Evolutionary conservation across 2,329 filamentous ascomycete species (phyloP), one percentile per base, ranked within the genome.

Genomic region (Sarocladium brachiariae): DNA sequence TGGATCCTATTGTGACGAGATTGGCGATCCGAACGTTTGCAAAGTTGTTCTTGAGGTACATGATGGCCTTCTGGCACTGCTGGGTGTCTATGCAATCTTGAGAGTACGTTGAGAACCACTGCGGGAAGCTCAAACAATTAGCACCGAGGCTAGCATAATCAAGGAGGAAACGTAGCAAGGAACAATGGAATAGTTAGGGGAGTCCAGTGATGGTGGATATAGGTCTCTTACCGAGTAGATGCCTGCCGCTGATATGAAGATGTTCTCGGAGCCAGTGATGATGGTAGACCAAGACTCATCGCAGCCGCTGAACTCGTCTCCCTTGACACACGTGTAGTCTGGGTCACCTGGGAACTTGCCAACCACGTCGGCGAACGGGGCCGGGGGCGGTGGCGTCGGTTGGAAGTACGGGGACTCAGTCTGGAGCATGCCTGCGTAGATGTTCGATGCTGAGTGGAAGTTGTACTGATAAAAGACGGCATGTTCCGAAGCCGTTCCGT

Each of bases 351-450:
- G 5, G 1, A 58, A 51, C 7, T 25, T 4, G 2, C 54, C 57
- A 0, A 56, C 38, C 0, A 16, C 18, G 13, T 48, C 33, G 2
- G 30, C 71, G 66, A 86, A 89, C 33, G 84, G 86, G 9, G 78
- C 74, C 9, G 78, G 75, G 2, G 88, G 80, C 57, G 86, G 78
- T 3, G 90, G 89, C 71, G 92, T 91, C 63, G 86, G 80, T 70
- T 95, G 88, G 76, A 86, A 89, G 74, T 88, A 90, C 25, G 90
- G 87, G 4, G 90, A 96, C 71, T 96, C 92, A 2, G 87, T 88
- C 71, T 96, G 91, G 60, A 95, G 89, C 49, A 88, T 71, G 11
- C 80, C 84, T 77, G 95, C 84, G 72, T 86, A 95, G 55, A 95
- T 76, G 62, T 91, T 86, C 61, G 81, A 76, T 2, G 90, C 88